A percentile compares a stretch with the other conserved stretches of the same genome.
phyloP scores from a whole-genome alignment of 2,329 filamentous ascomycete species.

The Ophiostoma himal-ulmi region DNA sequence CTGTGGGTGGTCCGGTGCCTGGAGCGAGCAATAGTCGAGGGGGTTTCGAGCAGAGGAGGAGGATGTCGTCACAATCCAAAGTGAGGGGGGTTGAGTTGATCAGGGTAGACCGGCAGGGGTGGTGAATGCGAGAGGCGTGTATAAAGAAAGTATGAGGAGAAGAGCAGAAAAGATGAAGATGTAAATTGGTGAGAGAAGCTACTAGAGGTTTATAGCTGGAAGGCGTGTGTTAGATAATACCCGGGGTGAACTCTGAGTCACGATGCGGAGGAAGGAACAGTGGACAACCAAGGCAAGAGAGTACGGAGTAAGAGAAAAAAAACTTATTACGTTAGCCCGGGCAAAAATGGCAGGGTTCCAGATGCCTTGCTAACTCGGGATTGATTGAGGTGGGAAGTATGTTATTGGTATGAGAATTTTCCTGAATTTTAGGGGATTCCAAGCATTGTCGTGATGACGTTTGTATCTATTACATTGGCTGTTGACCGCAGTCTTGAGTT shows the following conservation, averaged over 20 bases:
- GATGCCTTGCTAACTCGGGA: background rate
- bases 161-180: background rate
- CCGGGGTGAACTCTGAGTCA: conserved; percentile 12
- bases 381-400: background rate
- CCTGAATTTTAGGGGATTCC: background rate
- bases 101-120: background rate
- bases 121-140: background rate
- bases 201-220: background rate
- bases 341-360: background rate
- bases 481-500: background rate
- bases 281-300: background rate
- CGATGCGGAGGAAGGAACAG: conserved; percentile 17
- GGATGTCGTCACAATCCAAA: conserved; percentile 9
- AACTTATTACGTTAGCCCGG: conserved; percentile 11
- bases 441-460: background rate
- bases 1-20: conserved; percentile 4
- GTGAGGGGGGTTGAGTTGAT: background rate
- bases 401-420: conserved; percentile 1
- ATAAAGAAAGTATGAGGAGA: background rate
- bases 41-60: conserved; percentile 1
- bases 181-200: background rate
- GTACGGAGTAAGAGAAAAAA: conserved; percentile 6
- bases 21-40: background rate
- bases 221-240: background rate
- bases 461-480: background rate